Evolutionary conservation across 352 stramenopile species (phyloP), one percentile per base, ranked within the genome.

Genomic region (Poterioochromonas sp.): DNA sequence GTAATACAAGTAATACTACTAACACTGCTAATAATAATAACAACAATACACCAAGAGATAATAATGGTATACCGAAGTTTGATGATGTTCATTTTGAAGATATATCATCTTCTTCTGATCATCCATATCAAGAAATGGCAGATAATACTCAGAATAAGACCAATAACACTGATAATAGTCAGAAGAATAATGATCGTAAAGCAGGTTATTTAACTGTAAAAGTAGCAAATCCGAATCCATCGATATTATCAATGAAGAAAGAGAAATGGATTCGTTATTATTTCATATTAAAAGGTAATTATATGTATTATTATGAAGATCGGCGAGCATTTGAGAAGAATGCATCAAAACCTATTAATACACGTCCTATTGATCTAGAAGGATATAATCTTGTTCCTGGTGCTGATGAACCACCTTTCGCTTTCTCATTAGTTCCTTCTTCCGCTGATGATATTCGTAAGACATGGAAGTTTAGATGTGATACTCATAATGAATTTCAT

Each of bases 231-330:
- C n/a, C n/a, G n/a, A n/a, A n/a, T n/a, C n/a, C n/a, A n/a, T n/a
- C n/a, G n/a, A n/a, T n/a, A n/a, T n/a, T n/a, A n/a, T n/a, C n/a
- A n/a, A n/a, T n/a, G n/a, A n/a, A n/a, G n/a, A 18, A 1, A 54
- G 65, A 54, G 8, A 0, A 8, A 37, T 74, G 65, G 65, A 35
- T 26, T 34, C 5, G 65, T 34, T 8, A n/a, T 44, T 74, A 58
- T n/a, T 74, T 74, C 29, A 26, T 74, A 34, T 18, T 74, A 37
- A 5, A 34, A 58, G 65, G 65, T 37, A 58, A 8, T 58, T n/a
- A 35, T 35, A 51, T 74, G 0, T 74, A 39, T 39, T 74, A 74
- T 54, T 74, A 74, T 54, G 53, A 53, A 37, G 62, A 71, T 29
- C 11, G 32, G 39, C 34, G 62, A n/a, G n/a, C 62, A 3, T 71